Base-by-base conservation (phyloP, 2,329 filamentous ascomycete genomes). In the Juglanconis oblonga region DNA sequence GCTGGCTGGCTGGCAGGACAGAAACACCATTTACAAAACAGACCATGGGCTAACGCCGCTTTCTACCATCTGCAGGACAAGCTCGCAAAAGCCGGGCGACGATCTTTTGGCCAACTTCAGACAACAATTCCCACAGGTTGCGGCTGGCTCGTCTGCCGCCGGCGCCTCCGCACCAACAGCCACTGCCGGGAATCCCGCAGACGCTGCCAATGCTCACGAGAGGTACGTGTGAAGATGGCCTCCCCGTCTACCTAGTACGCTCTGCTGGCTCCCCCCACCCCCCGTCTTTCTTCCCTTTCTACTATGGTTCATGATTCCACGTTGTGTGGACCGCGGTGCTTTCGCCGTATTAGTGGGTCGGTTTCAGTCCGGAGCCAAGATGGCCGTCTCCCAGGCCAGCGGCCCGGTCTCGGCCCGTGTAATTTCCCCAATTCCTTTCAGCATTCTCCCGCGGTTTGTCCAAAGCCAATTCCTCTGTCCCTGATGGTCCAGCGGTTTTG, bases 81-180 rank as follows among this genome's bases (percentile, higher is more conserved):
- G 85, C 74, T 87, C 90, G 58, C 90, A 92, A 75, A 96, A 96
- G 79, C 92, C 92, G 58, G 87, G 86, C 73, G 90, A 93, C 71
- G 91, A 93, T 69, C 83, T 97, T 71, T 87, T 95, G 73, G 87
- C 87, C 75, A 87, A 86, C 73, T 97, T 97, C 77, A 90, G 90
- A 73, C 86, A 91, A 69, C 87, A 86, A 67, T 97, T 96, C 70
- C 89, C 91, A 51, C 86, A 93, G 68, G 79, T 83, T 56, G 79
- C 81, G 61, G 78, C 78, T 66, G 72, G 81, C 55, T 71, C 77
- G 60, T 69, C 80, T 57, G 74, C 81, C 68, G 68, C 77, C 66
- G 68, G 72, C 67, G 69, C 77, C 69, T 69, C 76, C 65, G 73
- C 69, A 62, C 72, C 66, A 42, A 67, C 73, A 33, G 69, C 71